phyloP scores from a whole-genome alignment of 768 basidiomycete genomes.

The Agrocybe praecox region DNA sequence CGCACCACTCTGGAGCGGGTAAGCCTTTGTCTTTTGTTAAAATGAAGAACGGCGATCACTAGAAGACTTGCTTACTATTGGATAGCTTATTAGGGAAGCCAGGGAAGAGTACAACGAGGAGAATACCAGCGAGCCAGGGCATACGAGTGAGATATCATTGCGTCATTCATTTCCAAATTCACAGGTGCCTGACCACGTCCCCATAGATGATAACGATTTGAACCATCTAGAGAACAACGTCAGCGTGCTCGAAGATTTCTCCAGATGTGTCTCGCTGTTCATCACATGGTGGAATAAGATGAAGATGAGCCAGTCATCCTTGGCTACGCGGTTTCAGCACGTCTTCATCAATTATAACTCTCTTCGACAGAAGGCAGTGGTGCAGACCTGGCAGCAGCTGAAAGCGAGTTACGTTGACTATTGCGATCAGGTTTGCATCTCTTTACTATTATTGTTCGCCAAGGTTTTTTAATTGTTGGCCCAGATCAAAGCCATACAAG shows the following conservation, averaged over 20 bases:
- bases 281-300: constrained; percentile 13
- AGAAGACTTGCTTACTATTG: too few species aligned
- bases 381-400: constrained; percentile 8
- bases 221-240: constrained; percentile 2
- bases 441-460: neutral
- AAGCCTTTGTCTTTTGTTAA: neutral
- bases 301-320: constrained; percentile 6
- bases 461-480: neutral
- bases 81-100: neutral
- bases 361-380: neutral
- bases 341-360: constrained; percentile 5
- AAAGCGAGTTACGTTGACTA: constrained; percentile 8
- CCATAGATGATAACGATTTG: neutral
- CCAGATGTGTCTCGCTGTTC: constrained; percentile 3
- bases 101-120: neutral
- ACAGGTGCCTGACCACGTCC: neutral
- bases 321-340: neutral
- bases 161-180: neutral
- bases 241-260: constrained; percentile 8
- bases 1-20: constrained; percentile 1
- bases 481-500: constrained; percentile 5
- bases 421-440: constrained; percentile 4
- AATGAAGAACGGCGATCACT: neutral
- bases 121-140: neutral
- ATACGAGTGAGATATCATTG: neutral